Conservation (phyloP, 768 basidiomycete genomes). For the Strobilomyces echinocephalus region DNA sequence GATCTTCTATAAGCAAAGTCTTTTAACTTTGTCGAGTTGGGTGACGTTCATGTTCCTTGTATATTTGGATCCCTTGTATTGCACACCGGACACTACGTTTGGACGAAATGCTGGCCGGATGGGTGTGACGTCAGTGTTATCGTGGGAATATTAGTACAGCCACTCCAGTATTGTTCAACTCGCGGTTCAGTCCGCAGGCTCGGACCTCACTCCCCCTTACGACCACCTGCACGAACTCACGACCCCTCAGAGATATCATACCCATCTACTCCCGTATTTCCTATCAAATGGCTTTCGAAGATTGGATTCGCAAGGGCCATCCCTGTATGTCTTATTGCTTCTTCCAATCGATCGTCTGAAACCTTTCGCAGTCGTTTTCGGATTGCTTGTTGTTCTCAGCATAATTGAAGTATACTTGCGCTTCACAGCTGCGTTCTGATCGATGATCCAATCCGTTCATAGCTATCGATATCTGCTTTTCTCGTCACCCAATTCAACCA, state of each 20-base stretch:
- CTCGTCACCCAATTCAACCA: conserved; percentile 57
- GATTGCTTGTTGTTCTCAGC: conserved; percentile 49
- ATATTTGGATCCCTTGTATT: conserved; percentile 18
- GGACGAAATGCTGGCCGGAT: neutral
- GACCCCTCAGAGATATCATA: conserved; percentile 18
- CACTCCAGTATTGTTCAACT: conserved; percentile 20
- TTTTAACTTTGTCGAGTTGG: conserved; percentile 14
- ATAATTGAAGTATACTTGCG: conserved; percentile 54
- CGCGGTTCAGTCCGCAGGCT: conserved; percentile 10
- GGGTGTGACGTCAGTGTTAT: conserved; percentile 18
- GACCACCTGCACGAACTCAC: conserved; percentile 27
- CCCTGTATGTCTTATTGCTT: conserved; percentile 39
- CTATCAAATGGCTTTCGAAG: conserved; percentile 34
- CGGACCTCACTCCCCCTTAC: conserved; percentile 7
- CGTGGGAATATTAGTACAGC: conserved; percentile 22
- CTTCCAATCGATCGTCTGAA: neutral
- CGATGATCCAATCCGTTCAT: neutral
- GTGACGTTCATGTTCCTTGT: neutral
- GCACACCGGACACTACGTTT: no score
- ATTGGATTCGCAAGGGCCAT: conserved; percentile 48
- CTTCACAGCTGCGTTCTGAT: neutral
- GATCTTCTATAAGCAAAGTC: conserved; percentile 30
- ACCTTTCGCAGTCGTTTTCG: conserved; percentile 47
- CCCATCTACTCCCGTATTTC: conserved; percentile 2
- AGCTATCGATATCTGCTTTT: conserved; percentile 74